Evolutionary conservation across 306 rosid genomes (phyloP), one percentile per base, ranked within the genome.

Genomic region (Cyamopsis tetragonoloba): DNA sequence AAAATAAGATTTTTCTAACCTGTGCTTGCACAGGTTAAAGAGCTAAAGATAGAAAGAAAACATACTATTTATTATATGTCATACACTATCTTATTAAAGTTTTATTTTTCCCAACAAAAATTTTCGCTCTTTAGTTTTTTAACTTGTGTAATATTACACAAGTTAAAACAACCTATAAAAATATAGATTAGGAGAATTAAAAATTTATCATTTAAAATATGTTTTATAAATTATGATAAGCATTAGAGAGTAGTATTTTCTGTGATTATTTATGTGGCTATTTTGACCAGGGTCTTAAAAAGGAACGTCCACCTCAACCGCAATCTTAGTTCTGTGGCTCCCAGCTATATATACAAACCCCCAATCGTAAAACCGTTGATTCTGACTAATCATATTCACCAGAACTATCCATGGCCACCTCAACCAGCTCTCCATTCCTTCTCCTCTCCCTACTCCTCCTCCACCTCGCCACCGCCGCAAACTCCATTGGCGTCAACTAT

Each of bases 401-500:
- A 34, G 38, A 39, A 2, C 30, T 51, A 81, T 69, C 42, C 58
- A 85, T 77, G 87, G 58, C 74, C 10, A 11, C 30, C 39, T 19
- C 64, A 3, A 7, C 42, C 5, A 4, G 6, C 66, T 48, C 56
- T 2, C 43, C 72, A 4, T 17, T 73, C 27, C 32, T 73, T 23
- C 32, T 81, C 55, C 27, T 78, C 30, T 55, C 77, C 37, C 18
- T 77, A 12, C 20, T 84, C 6, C 69, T 87, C 24, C 54, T 86
- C 54, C 76, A 79, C 74, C 83, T 60, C 11, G 71, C 82, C 66
- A 6, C 75, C 39, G 6, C 82, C 23, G 91, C 48, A 1, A n/a
- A 46, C 64, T 65, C 89, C 74, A 79, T 92, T 37, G 98, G 98
- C 14, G 79, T 92, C 20, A 92, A 92, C 89, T 92, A 92, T 31